Percentiles rank a stretch among this genome's conserved stretches.
Evolutionary conservation across 164 flowering plant genomes (phyloP).

Genomic region (Umbellularia californica): DNA sequence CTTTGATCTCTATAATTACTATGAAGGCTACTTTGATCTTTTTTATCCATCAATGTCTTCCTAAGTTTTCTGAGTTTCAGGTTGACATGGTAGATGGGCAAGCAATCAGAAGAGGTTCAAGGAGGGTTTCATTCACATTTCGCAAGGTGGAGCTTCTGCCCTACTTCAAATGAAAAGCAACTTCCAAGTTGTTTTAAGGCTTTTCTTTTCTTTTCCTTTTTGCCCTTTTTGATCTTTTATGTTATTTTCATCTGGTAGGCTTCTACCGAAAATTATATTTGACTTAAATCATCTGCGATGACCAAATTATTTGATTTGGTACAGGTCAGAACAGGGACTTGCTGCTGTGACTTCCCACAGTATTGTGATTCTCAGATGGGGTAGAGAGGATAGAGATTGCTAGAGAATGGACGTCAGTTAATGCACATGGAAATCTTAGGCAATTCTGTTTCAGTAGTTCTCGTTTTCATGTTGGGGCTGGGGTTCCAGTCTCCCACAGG

Average conservation of each 20-base stretch:
- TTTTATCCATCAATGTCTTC: no score
- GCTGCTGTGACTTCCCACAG: conserved; percentile 62
- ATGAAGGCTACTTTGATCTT: not conserved
- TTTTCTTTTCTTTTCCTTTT: no score
- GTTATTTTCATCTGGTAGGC: no score
- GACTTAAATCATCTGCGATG: not conserved
- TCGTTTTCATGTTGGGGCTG: no score
- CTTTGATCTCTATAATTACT: not conserved
- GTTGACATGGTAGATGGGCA: conserved; percentile 62
- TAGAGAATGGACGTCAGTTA: not conserved
- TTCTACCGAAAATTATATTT: no score
- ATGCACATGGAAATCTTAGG: not conserved
- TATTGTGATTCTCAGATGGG: conserved; percentile 72
- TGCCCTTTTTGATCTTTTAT: not conserved
- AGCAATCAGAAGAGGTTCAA: conserved; percentile 51
- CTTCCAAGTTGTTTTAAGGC: not conserved
- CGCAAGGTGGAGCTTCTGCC: conserved; percentile 51
- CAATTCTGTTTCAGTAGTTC: no score
- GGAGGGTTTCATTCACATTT: conserved; percentile 91
- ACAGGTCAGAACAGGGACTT: conserved; percentile 75
- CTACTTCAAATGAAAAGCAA: not conserved
- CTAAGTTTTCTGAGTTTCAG: conserved; percentile 31
- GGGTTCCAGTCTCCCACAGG: no score
- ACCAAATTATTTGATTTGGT: conserved; percentile 5
- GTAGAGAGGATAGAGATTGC: not conserved